Percentiles rank a stretch among this genome's conserved stretches.
Evolutionary conservation across 169 alveolate genomes (phyloP).

Genomic region (Eimeria tenella): DNA sequence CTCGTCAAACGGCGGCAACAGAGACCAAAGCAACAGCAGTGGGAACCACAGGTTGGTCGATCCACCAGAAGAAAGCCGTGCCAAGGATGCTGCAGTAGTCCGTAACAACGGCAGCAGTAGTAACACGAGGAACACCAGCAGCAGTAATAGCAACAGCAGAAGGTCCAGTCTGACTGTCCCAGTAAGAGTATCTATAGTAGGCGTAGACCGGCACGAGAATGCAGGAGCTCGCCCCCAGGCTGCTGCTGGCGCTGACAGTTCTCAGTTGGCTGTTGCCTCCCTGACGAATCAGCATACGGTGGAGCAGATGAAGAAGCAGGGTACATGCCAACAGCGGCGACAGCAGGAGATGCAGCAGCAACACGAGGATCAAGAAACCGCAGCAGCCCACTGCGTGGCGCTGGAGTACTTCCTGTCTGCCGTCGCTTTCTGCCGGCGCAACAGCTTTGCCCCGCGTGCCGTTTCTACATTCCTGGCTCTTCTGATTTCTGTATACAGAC

Average conservation of each 20-base stretch:
- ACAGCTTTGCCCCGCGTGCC: conserved; percentile 27
- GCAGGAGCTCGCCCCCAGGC: not conserved
- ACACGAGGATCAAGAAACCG: not conserved
- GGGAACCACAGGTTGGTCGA: not conserved
- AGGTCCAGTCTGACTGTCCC: not conserved
- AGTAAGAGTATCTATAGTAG: not conserved
- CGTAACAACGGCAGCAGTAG: conserved; percentile 6
- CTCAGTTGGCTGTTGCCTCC: not conserved
- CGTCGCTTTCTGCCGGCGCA: not conserved
- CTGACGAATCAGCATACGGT: not conserved
- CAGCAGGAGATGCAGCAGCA: conserved; percentile 35
- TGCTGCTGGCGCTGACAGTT: no score
- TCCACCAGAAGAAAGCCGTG: conserved; percentile 1
- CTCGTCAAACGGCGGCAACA: not conserved
- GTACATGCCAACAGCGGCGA: no score
- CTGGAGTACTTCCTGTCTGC: conserved; percentile 54
- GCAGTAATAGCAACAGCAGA: not conserved
- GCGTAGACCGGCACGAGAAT: not conserved
- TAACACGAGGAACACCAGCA: no score
- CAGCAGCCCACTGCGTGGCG: conserved; percentile 22
- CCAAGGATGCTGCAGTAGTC: not conserved
- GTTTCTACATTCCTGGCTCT: conserved; percentile 62
- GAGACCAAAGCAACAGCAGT: conserved; percentile 13
- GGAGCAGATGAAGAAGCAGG: not conserved
- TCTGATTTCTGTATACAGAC: not conserved